Evolutionary conservation across 164 flowering plant species (phyloP).

Genomic region (Cinnamomum chago): DNA sequence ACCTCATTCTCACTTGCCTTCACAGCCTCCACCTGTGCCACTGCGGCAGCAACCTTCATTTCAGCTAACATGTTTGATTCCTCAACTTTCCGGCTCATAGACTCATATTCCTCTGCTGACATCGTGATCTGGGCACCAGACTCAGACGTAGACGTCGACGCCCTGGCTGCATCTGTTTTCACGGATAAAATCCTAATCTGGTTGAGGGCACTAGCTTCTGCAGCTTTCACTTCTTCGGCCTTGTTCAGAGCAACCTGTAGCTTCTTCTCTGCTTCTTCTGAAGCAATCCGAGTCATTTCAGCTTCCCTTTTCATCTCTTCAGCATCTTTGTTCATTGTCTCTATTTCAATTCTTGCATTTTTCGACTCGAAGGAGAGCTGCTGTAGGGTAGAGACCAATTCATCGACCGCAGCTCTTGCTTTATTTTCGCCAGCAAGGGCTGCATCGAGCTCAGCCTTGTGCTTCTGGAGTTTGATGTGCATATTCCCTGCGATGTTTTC

Average conservation of each 20-base stretch:
- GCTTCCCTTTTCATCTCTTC: slow-evolving; percentile 65
- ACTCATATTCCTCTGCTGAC: slow-evolving; percentile 70
- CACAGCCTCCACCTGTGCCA: slow-evolving; percentile 88
- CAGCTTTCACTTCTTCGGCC: slow-evolving; percentile 77
- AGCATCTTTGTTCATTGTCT: slow-evolving; percentile 55
- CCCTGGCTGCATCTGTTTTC: slow-evolving; percentile 56
- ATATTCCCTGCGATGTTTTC: slow-evolving; percentile 69
- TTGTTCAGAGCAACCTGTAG: slow-evolving; percentile 53
- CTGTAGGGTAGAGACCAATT: slow-evolving; percentile 54
- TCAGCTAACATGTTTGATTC: slow-evolving; percentile 70
- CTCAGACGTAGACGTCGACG: slow-evolving; percentile 69
- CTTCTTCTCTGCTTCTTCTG: slow-evolving; percentile 60
- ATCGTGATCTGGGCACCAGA: slow-evolving; percentile 66
- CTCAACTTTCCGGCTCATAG: slow-evolving; percentile 67
- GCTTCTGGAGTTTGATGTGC: slow-evolving; percentile 63
- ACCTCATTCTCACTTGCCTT: slow-evolving; percentile 88
- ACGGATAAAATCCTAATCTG: slow-evolving; percentile 65
- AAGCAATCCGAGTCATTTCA: slow-evolving; percentile 34
- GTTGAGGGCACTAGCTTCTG: slow-evolving; percentile 60
- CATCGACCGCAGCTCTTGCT: slow-evolving; percentile 55
- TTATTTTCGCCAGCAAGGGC: slow-evolving; percentile 53
- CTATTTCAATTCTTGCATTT: slow-evolving; percentile 52
- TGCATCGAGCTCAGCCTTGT: slow-evolving; percentile 68
- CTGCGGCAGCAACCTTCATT: slow-evolving; percentile 89
- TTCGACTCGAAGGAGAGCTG: slow-evolving; percentile 60